These are phyloP conservation scores for Stagonosporopsis tanaceti DNA, from an alignment of 2,329 filamentous ascomycete genomes.

Conservation along the genomic window DNA sequence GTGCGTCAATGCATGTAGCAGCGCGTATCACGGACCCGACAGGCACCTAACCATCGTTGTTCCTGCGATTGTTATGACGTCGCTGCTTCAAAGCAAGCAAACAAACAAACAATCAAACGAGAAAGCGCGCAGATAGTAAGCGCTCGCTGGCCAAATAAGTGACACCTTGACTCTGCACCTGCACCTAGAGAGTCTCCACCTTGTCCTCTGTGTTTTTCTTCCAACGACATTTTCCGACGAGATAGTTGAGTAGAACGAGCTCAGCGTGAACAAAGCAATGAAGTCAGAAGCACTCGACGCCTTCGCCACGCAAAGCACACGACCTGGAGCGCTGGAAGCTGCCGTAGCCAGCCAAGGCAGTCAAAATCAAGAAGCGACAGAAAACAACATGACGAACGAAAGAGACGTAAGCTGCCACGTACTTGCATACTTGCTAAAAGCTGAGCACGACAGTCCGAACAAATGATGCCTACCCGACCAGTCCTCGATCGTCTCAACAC, in stretches of 20 bases:
- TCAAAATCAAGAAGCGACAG: not conserved
- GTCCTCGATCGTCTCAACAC: conserved; percentile 4
- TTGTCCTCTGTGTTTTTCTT: not conserved
- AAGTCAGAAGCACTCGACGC: conserved; percentile 29
- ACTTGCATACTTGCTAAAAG: not conserved
- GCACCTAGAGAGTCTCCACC: too few species aligned
- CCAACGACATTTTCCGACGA: not conserved
- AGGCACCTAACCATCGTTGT: not conserved
- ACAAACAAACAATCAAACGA: not conserved
- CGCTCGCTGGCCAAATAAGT: too few species aligned
- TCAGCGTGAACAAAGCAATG: conserved; percentile 9
- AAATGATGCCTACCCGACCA: not conserved
- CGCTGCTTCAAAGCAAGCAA: not conserved
- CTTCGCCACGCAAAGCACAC: conserved; percentile 28
- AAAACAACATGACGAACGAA: not conserved
- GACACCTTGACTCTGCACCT: too few species aligned
- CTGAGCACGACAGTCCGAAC: not conserved
- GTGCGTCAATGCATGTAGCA: not conserved
- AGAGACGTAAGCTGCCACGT: conserved; percentile 3
- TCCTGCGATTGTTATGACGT: not conserved
- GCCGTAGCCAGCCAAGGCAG: conserved; percentile 3
- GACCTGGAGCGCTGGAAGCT: conserved; percentile 28
- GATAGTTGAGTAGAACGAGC: not conserved
- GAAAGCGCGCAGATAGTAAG: not conserved
- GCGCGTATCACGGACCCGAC: not conserved